A percentile compares a stretch with the other conserved stretches of the same genome.
phyloP scores from a whole-genome alignment of 129 eudicot genomes.

The Flaveria bidentis region DNA sequence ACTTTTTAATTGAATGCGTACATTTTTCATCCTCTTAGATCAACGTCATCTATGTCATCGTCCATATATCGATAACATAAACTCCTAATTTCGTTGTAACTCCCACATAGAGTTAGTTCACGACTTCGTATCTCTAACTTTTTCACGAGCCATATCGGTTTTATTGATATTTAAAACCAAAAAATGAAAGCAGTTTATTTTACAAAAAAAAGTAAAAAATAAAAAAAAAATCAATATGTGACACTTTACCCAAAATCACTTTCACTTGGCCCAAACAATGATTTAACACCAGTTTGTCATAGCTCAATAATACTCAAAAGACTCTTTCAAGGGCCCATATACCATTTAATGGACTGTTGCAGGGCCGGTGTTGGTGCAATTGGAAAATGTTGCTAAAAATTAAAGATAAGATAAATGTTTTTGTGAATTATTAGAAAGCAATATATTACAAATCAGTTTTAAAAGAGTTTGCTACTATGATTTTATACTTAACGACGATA shows the following conservation, averaged over 20 bases:
- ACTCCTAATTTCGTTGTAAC: too few relatives aligned
- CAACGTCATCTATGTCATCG: too few relatives aligned
- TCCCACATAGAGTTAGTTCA: too few relatives aligned
- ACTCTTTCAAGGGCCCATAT: neutral
- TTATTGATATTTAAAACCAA: neutral
- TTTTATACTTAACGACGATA: neutral
- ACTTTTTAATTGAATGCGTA: too few relatives aligned
- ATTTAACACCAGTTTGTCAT: conserved; percentile 1
- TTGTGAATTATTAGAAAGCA: too few relatives aligned
- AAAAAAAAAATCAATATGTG: neutral
- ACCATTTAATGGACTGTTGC: conserved; percentile 2
- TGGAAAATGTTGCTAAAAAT: neutral
- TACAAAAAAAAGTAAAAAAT: neutral
- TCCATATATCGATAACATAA: too few relatives aligned
- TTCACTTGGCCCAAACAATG: conserved; percentile 3
- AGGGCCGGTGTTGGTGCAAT: neutral
- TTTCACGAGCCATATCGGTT: neutral
- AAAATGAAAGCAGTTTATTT: neutral
- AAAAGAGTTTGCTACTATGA: neutral
- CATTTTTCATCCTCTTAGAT: too few relatives aligned
- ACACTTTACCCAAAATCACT: conserved; percentile 3
- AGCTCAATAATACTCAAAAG: neutral
- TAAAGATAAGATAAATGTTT: neutral
- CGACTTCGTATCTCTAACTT: too few relatives aligned
- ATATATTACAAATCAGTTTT: too few relatives aligned